Evolutionary conservation across 768 basidiomycete species (phyloP).

Genomic region (Lactarius akahatsu): DNA sequence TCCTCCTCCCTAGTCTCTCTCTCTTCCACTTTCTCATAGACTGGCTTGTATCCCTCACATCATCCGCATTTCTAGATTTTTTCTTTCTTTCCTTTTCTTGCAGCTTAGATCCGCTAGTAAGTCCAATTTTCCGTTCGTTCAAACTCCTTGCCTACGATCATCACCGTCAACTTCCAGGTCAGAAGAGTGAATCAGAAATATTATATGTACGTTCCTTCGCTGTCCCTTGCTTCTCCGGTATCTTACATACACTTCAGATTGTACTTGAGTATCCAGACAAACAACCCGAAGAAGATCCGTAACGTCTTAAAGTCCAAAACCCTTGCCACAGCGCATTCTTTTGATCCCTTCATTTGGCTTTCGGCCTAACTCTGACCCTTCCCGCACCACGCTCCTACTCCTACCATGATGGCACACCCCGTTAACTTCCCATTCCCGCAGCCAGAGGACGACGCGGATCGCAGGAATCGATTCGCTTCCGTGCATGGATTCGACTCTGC

Average conservation of each 20-base stretch:
- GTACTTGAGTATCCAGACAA: constrained; percentile 24
- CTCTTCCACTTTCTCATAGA: constrained; percentile 23
- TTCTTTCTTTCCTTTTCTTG: constrained; percentile 19
- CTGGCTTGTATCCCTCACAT: constrained; percentile 17
- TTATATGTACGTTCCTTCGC: constrained; percentile 24
- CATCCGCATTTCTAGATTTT: constrained; percentile 16
- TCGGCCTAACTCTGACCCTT: constrained; percentile 30
- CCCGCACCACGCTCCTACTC: constrained; percentile 26
- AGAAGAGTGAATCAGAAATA: constrained; percentile 16
- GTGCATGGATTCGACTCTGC: constrained; percentile 42
- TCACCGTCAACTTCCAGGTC: constrained; percentile 16
- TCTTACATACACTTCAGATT: constrained; percentile 21
- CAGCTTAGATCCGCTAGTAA: constrained; percentile 21
- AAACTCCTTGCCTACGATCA: constrained; percentile 4
- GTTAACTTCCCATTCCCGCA: constrained; percentile 37
- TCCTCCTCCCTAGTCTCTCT: constrained; percentile 7
- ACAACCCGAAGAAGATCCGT: constrained; percentile 25
- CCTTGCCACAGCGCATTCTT: constrained; percentile 17
- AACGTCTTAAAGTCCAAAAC: constrained; percentile 14
- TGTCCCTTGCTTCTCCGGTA: background rate
- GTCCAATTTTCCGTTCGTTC: background rate
- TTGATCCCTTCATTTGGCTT: constrained; percentile 7
- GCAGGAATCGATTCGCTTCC: constrained; percentile 58
- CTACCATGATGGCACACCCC: constrained; percentile 38
- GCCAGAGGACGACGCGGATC: constrained; percentile 52